phyloP scores from a whole-genome alignment of 2,329 filamentous ascomycete genomes.

The Cladophialophora carrionii region DNA sequence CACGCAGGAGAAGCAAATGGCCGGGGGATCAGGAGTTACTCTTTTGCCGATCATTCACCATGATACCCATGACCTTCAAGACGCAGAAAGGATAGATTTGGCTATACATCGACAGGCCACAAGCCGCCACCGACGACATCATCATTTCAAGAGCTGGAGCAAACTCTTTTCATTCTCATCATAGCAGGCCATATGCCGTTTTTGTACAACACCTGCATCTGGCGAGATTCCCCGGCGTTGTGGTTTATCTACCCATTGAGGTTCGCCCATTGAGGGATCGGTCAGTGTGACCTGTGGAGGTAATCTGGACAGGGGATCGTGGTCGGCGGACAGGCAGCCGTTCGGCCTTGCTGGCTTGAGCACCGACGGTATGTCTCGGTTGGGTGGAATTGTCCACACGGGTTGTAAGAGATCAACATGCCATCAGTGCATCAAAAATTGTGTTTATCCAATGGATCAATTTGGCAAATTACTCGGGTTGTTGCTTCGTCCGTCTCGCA shows the following conservation, averaged over 20 bases:
- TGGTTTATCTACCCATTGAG: not conserved
- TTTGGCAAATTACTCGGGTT: not conserved
- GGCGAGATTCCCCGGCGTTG: constrained; percentile 12
- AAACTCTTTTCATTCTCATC: not conserved
- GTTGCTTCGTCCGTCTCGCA: not conserved
- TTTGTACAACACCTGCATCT: constrained; percentile 17
- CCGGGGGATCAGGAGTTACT: constrained; percentile 9
- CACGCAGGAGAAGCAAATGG: constrained; percentile 8
- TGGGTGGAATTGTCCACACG: not conserved
- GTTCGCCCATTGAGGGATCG: not conserved
- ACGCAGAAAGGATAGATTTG: constrained; percentile 13
- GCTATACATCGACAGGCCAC: not conserved
- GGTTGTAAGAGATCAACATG: not conserved
- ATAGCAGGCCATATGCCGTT: constrained; percentile 10
- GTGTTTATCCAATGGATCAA: not conserved
- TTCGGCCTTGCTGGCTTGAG: not conserved
- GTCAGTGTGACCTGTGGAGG: not conserved
- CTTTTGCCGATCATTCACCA: constrained; percentile 17
- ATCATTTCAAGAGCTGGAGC: constrained; percentile 2
- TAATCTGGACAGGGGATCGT: not conserved
- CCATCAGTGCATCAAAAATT: not conserved
- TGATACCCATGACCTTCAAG: constrained; percentile 27
- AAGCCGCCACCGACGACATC: not conserved
- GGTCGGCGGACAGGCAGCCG: not conserved
- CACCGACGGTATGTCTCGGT: not conserved